A percentile compares a stretch with the other conserved stretches of the same genome.
Conservation (phyloP, 768 basidiomycete species). For the Pleurotus cornucopiae region DNA sequence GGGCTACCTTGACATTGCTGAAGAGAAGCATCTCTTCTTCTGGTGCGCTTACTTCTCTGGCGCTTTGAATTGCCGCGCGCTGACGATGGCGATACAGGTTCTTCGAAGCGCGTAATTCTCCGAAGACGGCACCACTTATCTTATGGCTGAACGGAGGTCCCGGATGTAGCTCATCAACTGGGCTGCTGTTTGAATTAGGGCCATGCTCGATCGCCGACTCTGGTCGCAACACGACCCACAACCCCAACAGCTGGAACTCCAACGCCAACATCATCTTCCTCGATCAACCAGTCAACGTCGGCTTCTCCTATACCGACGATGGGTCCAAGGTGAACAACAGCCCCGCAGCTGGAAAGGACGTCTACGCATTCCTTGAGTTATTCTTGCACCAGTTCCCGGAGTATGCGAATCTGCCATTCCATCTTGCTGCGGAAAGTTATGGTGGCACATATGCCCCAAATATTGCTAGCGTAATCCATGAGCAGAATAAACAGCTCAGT, state of each 20-base stretch:
- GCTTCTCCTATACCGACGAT: constrained; percentile 81
- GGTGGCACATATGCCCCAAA: constrained; percentile 80
- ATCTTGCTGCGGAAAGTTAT: constrained; percentile 82
- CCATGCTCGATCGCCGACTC: constrained; percentile 74
- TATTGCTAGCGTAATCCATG: constrained; percentile 79
- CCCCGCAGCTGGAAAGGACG: constrained; percentile 86
- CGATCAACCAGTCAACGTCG: constrained; percentile 83
- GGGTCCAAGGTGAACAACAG: constrained; percentile 73
- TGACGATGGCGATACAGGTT: constrained; percentile 46
- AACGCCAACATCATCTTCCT: constrained; percentile 77
- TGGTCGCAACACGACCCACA: constrained; percentile 65
- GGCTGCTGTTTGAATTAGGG: constrained; percentile 89
- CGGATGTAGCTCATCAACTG: constrained; percentile 69
- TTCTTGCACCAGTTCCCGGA: constrained; percentile 76
- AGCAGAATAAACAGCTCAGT: constrained; percentile 60
- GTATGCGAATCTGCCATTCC: constrained; percentile 68
- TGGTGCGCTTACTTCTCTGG: constrained; percentile 40
- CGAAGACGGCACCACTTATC: constrained; percentile 75
- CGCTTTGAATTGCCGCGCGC: background rate
- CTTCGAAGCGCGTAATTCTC: constrained; percentile 79
- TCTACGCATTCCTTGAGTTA: constrained; percentile 79
- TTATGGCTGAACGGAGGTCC: constrained; percentile 87
- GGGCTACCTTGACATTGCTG: constrained; percentile 79
- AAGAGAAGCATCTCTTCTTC: constrained; percentile 84
- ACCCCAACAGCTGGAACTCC: constrained; percentile 84